Percentiles rank a stretch among this genome's conserved stretches.
Evolutionary conservation across 2,329 filamentous ascomycete genomes (phyloP).

Genomic region (Penicillium paneum): DNA sequence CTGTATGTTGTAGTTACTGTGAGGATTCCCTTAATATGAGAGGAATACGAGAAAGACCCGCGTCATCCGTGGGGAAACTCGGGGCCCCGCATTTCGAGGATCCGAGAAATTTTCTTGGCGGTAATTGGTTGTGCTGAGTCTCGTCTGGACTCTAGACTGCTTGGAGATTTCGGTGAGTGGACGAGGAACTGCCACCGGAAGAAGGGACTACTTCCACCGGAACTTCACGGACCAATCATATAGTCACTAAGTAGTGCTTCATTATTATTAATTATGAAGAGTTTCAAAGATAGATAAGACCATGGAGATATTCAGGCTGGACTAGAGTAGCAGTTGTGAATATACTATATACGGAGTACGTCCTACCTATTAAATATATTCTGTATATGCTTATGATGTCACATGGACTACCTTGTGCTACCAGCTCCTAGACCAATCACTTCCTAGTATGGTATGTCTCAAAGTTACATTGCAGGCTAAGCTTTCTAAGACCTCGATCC

Average conservation of each 20-base stretch:
- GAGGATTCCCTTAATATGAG: slow-evolving; percentile 1
- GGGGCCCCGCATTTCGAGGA: background rate
- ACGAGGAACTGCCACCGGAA: slow-evolving; percentile 2
- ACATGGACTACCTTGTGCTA: background rate
- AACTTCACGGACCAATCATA: background rate
- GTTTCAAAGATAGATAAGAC: background rate
- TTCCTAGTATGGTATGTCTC: background rate
- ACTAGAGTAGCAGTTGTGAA: background rate
- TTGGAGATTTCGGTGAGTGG: background rate
- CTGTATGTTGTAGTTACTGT: background rate
- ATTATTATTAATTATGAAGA: background rate
- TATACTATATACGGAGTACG: background rate
- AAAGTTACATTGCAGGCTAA: background rate
- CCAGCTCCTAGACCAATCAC: background rate
- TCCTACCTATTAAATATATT: background rate
- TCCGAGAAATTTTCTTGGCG: background rate
- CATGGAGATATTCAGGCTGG: background rate
- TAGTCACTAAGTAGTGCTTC: background rate
- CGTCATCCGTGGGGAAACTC: background rate
- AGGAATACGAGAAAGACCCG: background rate
- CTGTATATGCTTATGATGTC: background rate
- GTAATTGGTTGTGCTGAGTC: background rate
- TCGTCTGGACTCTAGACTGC: background rate
- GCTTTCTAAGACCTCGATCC: slow-evolving; percentile 1
- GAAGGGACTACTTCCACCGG: background rate